A percentile compares a stretch with the other conserved stretches of the same genome.
phyloP scores from a whole-genome alignment of 768 basidiomycete genomes.

The Panellus pusillus region DNA sequence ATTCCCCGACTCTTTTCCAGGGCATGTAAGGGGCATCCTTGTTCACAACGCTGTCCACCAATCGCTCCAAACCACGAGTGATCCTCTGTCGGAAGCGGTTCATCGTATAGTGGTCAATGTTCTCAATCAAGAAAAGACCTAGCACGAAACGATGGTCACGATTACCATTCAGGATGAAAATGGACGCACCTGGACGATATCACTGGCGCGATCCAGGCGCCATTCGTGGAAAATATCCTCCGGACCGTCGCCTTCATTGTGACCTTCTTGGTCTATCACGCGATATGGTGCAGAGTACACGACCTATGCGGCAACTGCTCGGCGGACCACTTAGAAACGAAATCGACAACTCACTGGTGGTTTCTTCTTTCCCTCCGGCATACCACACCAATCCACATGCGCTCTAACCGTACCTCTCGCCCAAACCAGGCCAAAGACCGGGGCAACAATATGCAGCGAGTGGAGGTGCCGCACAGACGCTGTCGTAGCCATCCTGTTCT shows the following conservation, averaged over 20 bases:
- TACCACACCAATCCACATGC: constrained; percentile 54
- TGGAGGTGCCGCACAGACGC: constrained; percentile 51
- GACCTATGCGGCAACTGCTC: constrained; percentile 30
- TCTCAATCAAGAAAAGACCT: constrained; percentile 52
- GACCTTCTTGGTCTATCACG: constrained; percentile 13
- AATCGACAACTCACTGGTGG: constrained; percentile 32
- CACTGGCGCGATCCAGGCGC: constrained; percentile 42
- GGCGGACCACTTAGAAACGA: neutral
- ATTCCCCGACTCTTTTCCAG: constrained; percentile 49
- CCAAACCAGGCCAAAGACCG: constrained; percentile 57
- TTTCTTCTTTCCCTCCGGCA: constrained; percentile 27
- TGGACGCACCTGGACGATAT: constrained; percentile 32
- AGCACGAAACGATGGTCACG: constrained; percentile 12
- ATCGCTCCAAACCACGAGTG: constrained; percentile 36
- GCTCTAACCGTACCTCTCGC: constrained; percentile 51
- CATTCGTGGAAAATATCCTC: constrained; percentile 45
- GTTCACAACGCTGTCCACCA: constrained; percentile 35
- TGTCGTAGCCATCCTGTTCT: constrained; percentile 58
- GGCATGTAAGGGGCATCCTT: constrained; percentile 37
- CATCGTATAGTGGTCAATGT: constrained; percentile 55
- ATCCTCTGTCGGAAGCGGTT: constrained; percentile 41
- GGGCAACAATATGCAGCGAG: constrained; percentile 43
- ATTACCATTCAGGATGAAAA: neutral
- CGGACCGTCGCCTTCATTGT: constrained; percentile 19
- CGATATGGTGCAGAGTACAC: constrained; percentile 53